Evolutionary conservation across 2,329 filamentous ascomycete species (phyloP).

Genomic region (Diaporthe longicolla): DNA sequence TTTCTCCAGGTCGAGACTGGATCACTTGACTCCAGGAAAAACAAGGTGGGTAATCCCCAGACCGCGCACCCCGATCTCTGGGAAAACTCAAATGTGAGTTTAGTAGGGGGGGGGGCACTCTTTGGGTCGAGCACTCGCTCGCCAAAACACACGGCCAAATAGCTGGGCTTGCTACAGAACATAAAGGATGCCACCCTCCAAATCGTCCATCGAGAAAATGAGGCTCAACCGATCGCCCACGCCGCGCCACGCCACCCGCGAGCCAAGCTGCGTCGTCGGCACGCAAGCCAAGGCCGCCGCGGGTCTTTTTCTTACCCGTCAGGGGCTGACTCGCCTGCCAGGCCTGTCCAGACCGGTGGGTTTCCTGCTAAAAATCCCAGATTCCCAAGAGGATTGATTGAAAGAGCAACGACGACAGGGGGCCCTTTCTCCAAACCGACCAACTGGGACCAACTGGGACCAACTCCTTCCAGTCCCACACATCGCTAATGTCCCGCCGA

Average conservation of each 20-base stretch:
- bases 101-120: not conserved
- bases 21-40: slow-evolving; percentile 37
- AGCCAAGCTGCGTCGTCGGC: slow-evolving; percentile 28
- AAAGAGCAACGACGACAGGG: not conserved
- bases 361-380: slow-evolving; percentile 13
- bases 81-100: not conserved
- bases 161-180: not conserved
- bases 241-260: slow-evolving; percentile 17
- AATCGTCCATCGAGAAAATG: not conserved
- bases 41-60: slow-evolving; percentile 41
- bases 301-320: slow-evolving; percentile 17
- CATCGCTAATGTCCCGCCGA: slow-evolving; percentile 38
- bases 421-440: slow-evolving; percentile 2
- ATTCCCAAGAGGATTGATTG: not conserved
- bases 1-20: slow-evolving; percentile 36
- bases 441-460: not conserved
- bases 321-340: slow-evolving; percentile 40
- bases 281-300: slow-evolving; percentile 15
- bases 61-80: slow-evolving; percentile 31
- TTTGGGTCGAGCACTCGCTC: slow-evolving; percentile 13
- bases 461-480: slow-evolving; percentile 24
- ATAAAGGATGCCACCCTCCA: slow-evolving; percentile 15
- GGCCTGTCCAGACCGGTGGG: slow-evolving; percentile 14
- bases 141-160: slow-evolving; percentile 22
- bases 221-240: slow-evolving; percentile 33